Evolutionary conservation across 805 yeast species (phyloP), one percentile per base, ranked within the genome.

Genomic region (Wickerhamiella musiphila): DNA sequence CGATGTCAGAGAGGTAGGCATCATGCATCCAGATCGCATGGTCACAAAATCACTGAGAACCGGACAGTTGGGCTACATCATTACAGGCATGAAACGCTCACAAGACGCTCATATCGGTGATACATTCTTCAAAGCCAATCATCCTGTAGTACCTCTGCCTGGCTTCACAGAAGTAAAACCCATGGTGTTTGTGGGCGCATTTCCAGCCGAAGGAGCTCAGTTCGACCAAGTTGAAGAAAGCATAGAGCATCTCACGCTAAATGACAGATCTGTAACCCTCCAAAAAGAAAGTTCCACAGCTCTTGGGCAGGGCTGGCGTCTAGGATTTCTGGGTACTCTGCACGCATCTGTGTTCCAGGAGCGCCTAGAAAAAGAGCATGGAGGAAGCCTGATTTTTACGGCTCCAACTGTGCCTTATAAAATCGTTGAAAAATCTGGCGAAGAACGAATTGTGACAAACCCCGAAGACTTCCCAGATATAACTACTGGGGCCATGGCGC

Each of bases 131-230:
- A 44, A 43, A 2, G 42, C 43, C 11, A 77, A 76, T 4, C 49
- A 54, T 15, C 64, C 62, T 21, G 72, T 78, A 2, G 79, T 73
- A 40, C 75, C 94, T 1, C 61, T 86, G 17, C 94, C 92, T 1
- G 96, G 96, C 1, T 90, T 86, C 52, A 95, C 84, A 54, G 94
- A 82, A 46, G 84, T 93, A 1, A 84, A 90, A 53, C 94, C 96
- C 1, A 90, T 90, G 96, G 96, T 86, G 6, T 90, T 86, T 52
- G 92, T 86, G 30, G 96, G 96, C 10, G 98, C 96, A 0, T 86
- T 82, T 45, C 96, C 98, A 0, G 90, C 94, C 0, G 94, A 86
- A 47, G 94, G 94, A 4, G 66, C 76, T 0, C 94, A 86, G 46
- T 86, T 86, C 52, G 78, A 78, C 38, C 75, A 68, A 18, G 64